phyloP scores from a whole-genome alignment of 768 basidiomycete genomes.

The Lepiota subincarnata region DNA sequence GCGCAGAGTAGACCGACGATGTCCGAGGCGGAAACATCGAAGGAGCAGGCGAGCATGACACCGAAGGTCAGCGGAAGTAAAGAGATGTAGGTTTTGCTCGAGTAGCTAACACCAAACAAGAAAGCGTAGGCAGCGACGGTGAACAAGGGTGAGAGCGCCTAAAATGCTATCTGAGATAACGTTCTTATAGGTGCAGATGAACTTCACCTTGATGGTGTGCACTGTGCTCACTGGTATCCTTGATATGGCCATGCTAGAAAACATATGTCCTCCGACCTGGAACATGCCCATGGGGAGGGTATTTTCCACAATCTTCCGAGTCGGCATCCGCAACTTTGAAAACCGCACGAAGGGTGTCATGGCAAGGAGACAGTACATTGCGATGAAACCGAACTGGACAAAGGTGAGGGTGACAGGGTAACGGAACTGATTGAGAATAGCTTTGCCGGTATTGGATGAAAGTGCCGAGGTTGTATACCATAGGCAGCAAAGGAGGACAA shows the following conservation, averaged over 20 bases:
- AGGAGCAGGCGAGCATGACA: conserved; percentile 96
- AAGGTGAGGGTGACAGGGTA: conserved; percentile 97
- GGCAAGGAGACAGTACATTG: conserved; percentile 77
- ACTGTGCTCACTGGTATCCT: conserved; percentile 96
- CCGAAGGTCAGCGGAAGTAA: conserved; percentile 93
- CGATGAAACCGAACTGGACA: conserved; percentile 95
- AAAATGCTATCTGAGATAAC: conserved; percentile 1
- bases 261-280: conserved; percentile 97
- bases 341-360: conserved; percentile 73
- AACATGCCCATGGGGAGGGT: conserved; percentile 96
- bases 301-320: conserved; percentile 62
- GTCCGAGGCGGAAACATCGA: conserved; percentile 87
- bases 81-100: conserved; percentile 85
- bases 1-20: conserved; percentile 86
- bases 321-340: conserved; percentile 66
- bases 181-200: neutral
- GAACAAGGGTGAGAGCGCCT: conserved; percentile 97
- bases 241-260: conserved; percentile 95
- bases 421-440: conserved; percentile 87
- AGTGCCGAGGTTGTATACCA: conserved; percentile 95
- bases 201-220: conserved; percentile 93
- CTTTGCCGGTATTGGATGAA: conserved; percentile 95
- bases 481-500: conserved; percentile 77
- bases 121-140: conserved; percentile 95
- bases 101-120: conserved; percentile 92